Evolutionary conservation across 495 filamentous ascomycete species (phyloP), one percentile per base, ranked within the genome.

Genomic region (Sporormia fimetaria): DNA sequence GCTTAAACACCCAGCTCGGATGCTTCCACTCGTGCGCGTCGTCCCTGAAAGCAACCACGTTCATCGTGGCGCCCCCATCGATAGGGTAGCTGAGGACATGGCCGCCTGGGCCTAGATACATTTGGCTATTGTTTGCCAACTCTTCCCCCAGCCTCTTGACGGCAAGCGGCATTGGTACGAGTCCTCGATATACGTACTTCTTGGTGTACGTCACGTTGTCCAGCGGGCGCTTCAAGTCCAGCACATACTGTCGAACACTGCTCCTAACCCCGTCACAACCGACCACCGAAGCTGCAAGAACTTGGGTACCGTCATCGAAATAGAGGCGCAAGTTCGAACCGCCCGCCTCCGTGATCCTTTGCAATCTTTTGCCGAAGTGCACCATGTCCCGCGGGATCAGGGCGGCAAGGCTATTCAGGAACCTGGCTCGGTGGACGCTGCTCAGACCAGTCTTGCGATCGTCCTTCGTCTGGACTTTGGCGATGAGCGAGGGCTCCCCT

Each of bases 61-160:
- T 83, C 49, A 82, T 72, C 8, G 70, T 74, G 50, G 69, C 61
- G 4, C 73, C 78, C 15, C 69, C 64, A 52, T 74, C 70, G 21
- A 83, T 78, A 0, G 79, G 78, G 52, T 75, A 82, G 0, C 77
- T 81, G 10, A 82, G 63, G 0, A 73, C 58, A 47, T 79, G 74
- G 0, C 65, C 66, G 25, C 73, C 68, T 6, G 70, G 61, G 0
- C 78, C 78, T 37, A 81, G 51, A 51, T 76, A 74, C 37, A 75
- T 53, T 22, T 71, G 67, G 20, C 62, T 60, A n/a, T 75, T 74
- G 12, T 57, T 47, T 0, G 70, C 68, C 0, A 63, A 41, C 31
- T 65, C 62, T 9, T 74, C 68, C 27, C 75, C 75, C 16, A 78
- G 52, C 7, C 66, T 58, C 8, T 61, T 41, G 10, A 70, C 62